Base-by-base conservation (phyloP, 129 eudicot species). In the Apium graveolens region DNA sequence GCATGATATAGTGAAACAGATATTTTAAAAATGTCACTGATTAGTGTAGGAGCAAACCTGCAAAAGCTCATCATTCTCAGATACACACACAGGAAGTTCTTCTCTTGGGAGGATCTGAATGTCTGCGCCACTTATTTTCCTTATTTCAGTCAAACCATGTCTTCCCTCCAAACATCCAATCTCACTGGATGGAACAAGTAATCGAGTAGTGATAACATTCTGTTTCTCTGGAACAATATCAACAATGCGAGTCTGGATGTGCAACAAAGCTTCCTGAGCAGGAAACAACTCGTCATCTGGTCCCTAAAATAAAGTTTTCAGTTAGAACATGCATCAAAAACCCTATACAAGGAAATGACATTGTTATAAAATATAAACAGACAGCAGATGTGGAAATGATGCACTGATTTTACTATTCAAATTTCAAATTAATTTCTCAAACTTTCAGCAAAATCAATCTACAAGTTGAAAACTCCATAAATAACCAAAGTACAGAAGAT, bases 241-340 rank as follows among this genome's bases (percentile, higher is more conserved):
- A 31, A 90, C 87, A 70, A 92, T 96, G 77, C 95, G 92, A 74
- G 94, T 92, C 84, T 92, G 99, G 79, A 96, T 92, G 81, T 96
- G 99, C 84, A 96, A 83, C 81, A 96, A 88, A 34, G 99, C 99
- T 86, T 96, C 99, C 83, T 96, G 99, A 78, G 99, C 99, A 78
- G 99, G 99, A 80, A 96, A 96, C 76, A 96, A 81, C 80, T 96
- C 97, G 80, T 92, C 99, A 38, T 96, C 97, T 35, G 97, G 97
- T 72, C 96, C 97, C 99, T 96, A 71, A 18, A 55, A 76, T 37
- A 46, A 60, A 42, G 70, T 78, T 43, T 63, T 35, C 48, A 79
- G 62, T 78, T 66, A 80, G 72, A 80, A 27, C 73, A 82, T 66
- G 77, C 65, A 37, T 78, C 79, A 87, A 78, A 80, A 80, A 83